phyloP scores from a whole-genome alignment of 202 grass and related monocot genomes.

The Tripidium arundinaceum region DNA sequence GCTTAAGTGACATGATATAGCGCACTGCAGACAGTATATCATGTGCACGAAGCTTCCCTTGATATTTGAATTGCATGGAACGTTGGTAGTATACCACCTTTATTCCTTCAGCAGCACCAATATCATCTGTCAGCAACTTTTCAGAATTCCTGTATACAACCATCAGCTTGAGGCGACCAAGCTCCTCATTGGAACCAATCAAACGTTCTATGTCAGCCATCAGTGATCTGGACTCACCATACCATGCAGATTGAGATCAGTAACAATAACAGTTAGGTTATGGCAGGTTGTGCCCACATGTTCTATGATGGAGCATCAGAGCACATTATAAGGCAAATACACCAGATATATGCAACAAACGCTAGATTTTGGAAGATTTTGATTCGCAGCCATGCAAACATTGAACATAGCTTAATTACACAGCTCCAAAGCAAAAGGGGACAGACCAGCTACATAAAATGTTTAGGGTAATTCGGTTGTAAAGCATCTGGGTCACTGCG shows the following conservation, averaged over 20 bases:
- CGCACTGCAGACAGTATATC: constrained; percentile 62
- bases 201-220: constrained; percentile 63
- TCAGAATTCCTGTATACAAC: constrained; percentile 78
- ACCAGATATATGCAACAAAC: not conserved
- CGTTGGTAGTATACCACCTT: constrained; percentile 65
- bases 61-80: constrained; percentile 68
- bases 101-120: constrained; percentile 66
- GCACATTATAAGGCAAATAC: not conserved
- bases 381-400: not conserved
- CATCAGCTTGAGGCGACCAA: constrained; percentile 68
- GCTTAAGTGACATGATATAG: constrained; percentile 61
- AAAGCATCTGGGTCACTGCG: not conserved
- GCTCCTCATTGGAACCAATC: constrained; percentile 39
- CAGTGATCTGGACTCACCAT: constrained; percentile 76
- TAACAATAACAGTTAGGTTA: not conserved
- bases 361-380: not conserved
- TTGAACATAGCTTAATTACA: not conserved
- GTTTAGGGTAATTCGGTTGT: not conserved
- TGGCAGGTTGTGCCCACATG: not conserved
- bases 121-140: constrained; percentile 64
- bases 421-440: not conserved
- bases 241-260: constrained; percentile 61
- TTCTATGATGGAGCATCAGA: not conserved
- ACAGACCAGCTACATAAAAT: not conserved
- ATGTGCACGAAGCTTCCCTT: constrained; percentile 61